Base-by-base conservation (phyloP, 176 grass and related monocot genomes). In the Triticum dicoccoides region DNA sequence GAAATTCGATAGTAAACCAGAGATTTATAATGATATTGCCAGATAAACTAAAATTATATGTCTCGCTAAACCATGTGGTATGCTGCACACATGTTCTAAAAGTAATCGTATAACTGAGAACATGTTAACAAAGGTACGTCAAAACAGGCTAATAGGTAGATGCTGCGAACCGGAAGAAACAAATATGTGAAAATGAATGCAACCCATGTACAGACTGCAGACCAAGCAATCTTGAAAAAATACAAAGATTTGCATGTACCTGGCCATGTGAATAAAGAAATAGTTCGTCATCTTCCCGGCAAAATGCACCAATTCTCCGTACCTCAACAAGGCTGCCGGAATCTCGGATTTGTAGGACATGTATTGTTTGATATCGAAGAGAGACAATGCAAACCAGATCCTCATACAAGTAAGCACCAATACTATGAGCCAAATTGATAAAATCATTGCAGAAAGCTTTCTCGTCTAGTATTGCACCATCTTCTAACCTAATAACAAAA, bases 301-400 rank as follows among this genome's bases (percentile, higher is more conserved):
- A 98, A 82, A 94, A 98, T 35, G 90, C n/a, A 14, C 93, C 96
- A 78, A 98, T 94, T 68, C 37, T 96, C n/a, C 92, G 93, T 68
- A 98, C 88, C 87, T 98, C 90, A 85, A 98, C 93, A 82, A 98
- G 91, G 79, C 92, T 95, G 69, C 96, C 96, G 29, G 88, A 91
- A 66, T 96, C 93, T 61, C 93, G 78, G 73, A 98, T 95, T 80
- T 98, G 96, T 81, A 98, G 77, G 61, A 98, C 94, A 88, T 98
- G 93, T 91, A 95, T 94, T 73, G 86, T 96, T 94, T 98, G 96
- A 66, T 98, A 94, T 59, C 93, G 88, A 68, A 98, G 82, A 71
- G 96, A 98, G 20, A 94, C 84, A 84, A 98, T 94, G 83, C 93
- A 98, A 63, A 98, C 54, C n/a, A 98, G 90, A 88, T 98, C 92